Evolutionary conservation across 441 rosid species (phyloP).

Genomic region (Caryocar brasiliense): DNA sequence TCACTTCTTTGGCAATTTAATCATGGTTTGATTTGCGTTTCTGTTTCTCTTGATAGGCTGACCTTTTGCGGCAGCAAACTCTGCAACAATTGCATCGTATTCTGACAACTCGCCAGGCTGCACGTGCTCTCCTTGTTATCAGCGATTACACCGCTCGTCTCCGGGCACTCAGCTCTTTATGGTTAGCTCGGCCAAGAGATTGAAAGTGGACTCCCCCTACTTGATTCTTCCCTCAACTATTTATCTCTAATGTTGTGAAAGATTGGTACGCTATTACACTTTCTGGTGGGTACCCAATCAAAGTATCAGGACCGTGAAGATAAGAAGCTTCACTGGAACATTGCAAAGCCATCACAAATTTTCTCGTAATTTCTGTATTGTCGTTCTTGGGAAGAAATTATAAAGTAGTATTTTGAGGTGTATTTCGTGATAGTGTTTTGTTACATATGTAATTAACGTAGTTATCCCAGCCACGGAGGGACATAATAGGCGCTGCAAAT

Average conservation of each 20-base stretch:
- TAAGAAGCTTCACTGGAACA: background rate
- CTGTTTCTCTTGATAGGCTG: constrained; percentile 43
- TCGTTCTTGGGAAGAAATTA: background rate
- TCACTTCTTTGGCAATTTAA: too few relatives aligned
- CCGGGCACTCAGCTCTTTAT: constrained; percentile 84
- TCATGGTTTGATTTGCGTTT: background rate
- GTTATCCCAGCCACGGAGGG: background rate
- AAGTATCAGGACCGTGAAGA: background rate
- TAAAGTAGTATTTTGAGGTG: background rate
- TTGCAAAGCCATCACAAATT: background rate
- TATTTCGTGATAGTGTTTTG: background rate
- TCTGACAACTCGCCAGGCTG: constrained; percentile 80
- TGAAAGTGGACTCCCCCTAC: constrained; percentile 5
- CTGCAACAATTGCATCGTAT: constrained; percentile 81
- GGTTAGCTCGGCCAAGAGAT: constrained; percentile 81
- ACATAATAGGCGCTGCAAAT: background rate
- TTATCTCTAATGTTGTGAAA: background rate
- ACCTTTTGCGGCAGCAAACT: constrained; percentile 79
- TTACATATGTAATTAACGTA: background rate
- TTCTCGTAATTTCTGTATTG: background rate
- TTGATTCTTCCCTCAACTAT: background rate
- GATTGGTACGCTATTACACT: background rate
- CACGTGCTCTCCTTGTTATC: constrained; percentile 74
- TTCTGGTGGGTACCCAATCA: background rate
- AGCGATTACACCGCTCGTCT: constrained; percentile 68